Base-by-base conservation (phyloP, 257 asterid genomes). In the Petunia secreta region DNA sequence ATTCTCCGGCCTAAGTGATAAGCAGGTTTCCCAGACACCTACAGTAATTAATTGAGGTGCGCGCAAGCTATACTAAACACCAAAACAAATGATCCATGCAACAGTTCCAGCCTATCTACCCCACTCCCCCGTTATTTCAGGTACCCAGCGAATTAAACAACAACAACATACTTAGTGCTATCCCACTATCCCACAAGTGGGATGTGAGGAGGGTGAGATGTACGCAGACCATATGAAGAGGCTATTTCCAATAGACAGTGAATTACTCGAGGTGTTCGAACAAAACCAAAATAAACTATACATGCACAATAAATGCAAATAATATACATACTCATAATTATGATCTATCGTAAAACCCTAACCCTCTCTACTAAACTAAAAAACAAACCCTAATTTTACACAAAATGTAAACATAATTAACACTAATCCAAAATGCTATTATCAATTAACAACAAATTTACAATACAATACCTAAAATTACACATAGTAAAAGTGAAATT, bases 341-440 rank as follows among this genome's bases (percentile, higher is more conserved):
- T 73, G 77, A 50, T 73, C 77, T 48, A 50, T 25, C 25, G 62
- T 4, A 44, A 81, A 63, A 81, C 64, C 77, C 80, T 75, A 81
- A 69, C n/a, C 66, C 67, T 39, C 57, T 74, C 76, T 43, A 37
- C n/a, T 41, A 1, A 82, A 46, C 71, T 36, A 38, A 52, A 80
- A 85, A 68, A 84, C 77, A 81, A 91, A 86, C 89, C 90, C 84
- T 81, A 80, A 57, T 59, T 69, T 25, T 39, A 69, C 73, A 79
- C 60, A 80, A 80, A 73, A 13, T 81, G 83, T 89, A 92, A 91
- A 92, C 97, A 96, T 88, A 89, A 88, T 83, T 85, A 91, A 91
- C 91, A 92, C 84, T 77, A 83, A 77, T 3, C 38, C 41, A 73
- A 73, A 79, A 25, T 25, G 25, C 25, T 25, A 25, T 25, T 25